Conservation (phyloP, 164 flowering plant genomes). For the Aristolochia californica region DNA sequence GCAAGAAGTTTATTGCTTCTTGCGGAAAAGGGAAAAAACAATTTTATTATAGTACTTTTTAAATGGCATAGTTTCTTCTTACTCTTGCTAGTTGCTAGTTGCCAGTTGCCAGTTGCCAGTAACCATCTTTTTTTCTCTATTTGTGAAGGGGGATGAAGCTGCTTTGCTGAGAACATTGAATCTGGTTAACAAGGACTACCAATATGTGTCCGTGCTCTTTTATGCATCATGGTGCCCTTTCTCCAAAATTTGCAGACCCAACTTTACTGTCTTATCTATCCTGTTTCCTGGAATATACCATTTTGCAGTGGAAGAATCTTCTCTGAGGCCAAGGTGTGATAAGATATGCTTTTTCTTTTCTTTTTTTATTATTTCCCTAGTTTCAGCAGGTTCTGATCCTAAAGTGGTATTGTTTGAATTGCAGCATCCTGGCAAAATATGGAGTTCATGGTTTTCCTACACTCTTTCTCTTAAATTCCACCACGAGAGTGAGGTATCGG, state of each 20-base stretch:
- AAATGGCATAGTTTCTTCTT: not conserved
- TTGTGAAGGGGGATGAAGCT: slow-evolving; percentile 72
- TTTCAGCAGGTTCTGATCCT: not conserved
- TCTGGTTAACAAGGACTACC: slow-evolving; percentile 39
- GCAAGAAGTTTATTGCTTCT: not conserved
- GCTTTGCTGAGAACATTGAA: slow-evolving; percentile 53
- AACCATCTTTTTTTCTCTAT: not conserved
- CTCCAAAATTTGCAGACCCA: slow-evolving; percentile 54
- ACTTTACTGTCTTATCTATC: slow-evolving; percentile 47
- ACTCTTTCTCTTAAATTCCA: slow-evolving; percentile 70
- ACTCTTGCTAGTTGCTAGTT: not conserved
- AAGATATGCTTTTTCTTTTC: not conserved
- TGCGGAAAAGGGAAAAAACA: not conserved
- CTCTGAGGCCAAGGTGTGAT: slow-evolving; percentile 75
- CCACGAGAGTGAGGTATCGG: slow-evolving; percentile 65
- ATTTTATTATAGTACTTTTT: too few species aligned
- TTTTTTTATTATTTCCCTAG: not conserved
- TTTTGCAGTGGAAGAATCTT: slow-evolving; percentile 81
- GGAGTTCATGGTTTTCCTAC: slow-evolving; percentile 97
- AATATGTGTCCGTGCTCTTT: slow-evolving; percentile 74
- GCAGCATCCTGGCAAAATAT: slow-evolving; percentile 75
- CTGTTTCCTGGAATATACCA: slow-evolving; percentile 72
- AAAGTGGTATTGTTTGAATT: slow-evolving; percentile 9
- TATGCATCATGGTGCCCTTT: slow-evolving; percentile 97
- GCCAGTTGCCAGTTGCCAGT: not conserved